Base-by-base conservation (phyloP, 2,329 filamentous ascomycete genomes). In the Claviceps pusilla region DNA sequence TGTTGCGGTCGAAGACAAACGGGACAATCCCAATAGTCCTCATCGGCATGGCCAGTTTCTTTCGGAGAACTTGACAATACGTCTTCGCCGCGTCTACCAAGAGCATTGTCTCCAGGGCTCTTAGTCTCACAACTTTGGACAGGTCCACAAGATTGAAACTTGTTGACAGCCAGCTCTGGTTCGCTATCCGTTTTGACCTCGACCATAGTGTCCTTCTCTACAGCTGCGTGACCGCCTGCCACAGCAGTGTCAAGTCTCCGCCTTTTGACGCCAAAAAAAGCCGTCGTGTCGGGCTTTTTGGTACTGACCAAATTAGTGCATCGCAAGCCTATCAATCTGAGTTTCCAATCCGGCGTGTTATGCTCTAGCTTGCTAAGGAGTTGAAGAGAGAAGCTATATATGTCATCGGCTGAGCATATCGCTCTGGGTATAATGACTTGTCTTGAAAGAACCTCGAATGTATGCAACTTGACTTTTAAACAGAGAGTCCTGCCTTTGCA, bases 381-480 rank as follows among this genome's bases (percentile, higher is more conserved):
- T 0, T 89, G 90, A 1, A 95, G 66, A 0, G 88, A 76, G 62
- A 83, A 87, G 53, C 79, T 83, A 69, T 91, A 97, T 4, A 98
- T 70, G 61, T 98, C 93, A 45, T 91, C 84, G 0, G 89, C 85
- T 6, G 77, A 72, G 50, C 71, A 77, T 1, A 96, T 76, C 0
- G 89, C 82, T 59, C 83, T 86, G 0, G 87, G 84, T 2, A 84
- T 78, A 3, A 86, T 80, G 6, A 80, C 78, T 65, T 98, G 93
- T 37, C 93, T 77, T 0, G 90, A 95, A 52, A 88, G 78, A 24
- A 96, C 87, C 67, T 97, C 90, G 62, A 91, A 98, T 0, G 89
- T 95, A 66, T 96, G 88, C 7, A 97, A 72, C 66, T 98, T 98
- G 59, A 96, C 78, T 68, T 98, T 98, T 41, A 98, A 72, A 28